These are phyloP conservation scores for Hypoxylon crocopeplum DNA, from an alignment of 495 filamentous ascomycete species.

Conservation along the genomic window DNA sequence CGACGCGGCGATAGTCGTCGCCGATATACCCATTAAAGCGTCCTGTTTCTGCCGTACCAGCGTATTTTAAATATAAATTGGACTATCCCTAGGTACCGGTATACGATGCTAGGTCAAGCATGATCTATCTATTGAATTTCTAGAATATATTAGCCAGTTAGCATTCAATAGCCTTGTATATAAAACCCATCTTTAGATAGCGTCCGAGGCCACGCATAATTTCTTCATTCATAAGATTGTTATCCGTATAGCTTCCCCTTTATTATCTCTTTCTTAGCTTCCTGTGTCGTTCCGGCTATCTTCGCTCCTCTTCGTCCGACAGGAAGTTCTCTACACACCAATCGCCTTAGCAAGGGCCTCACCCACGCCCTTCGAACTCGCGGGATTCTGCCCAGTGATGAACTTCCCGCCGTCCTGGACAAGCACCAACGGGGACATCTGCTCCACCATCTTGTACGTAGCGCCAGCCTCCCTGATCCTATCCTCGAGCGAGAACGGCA, in stretches of 20 bases:
- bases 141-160: too few species aligned
- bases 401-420: constrained; percentile 60
- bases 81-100: too few species aligned
- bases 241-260: too few species aligned
- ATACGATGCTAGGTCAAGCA: not conserved
- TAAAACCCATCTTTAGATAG: too few species aligned
- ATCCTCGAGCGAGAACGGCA: constrained; percentile 73
- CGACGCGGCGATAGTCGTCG: constrained; percentile 55
- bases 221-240: too few species aligned
- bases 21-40: constrained; percentile 64
- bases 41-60: constrained; percentile 67
- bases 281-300: too few species aligned
- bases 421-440: constrained; percentile 67
- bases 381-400: constrained; percentile 81
- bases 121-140: not conserved
- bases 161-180: too few species aligned
- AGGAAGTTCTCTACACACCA: constrained; percentile 9
- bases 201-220: too few species aligned
- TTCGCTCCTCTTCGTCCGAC: too few species aligned
- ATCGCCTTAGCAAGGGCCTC: constrained; percentile 54
- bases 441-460: constrained; percentile 64
- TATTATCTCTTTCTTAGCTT: too few species aligned
- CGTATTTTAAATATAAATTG: constrained; percentile 5
- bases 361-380: constrained; percentile 65
- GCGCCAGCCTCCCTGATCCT: constrained; percentile 58